Conservation (phyloP, 805 yeast species). For the Ogataea haglerorum region DNA sequence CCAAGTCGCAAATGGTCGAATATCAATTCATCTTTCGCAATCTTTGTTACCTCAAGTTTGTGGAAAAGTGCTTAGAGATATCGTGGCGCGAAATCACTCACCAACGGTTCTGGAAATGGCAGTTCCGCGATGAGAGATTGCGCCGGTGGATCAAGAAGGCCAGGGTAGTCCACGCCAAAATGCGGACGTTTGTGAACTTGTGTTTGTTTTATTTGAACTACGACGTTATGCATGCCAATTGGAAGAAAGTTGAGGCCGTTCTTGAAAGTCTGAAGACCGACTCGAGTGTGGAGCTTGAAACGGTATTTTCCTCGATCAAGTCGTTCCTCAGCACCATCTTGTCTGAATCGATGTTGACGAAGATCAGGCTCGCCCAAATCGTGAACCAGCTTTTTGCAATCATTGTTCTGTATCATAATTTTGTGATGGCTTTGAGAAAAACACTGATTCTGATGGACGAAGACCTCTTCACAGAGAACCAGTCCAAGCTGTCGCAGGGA, state of each 20-base stretch:
- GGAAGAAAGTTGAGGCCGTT: constrained; percentile 37
- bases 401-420: constrained; percentile 46
- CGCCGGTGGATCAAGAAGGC: constrained; percentile 52
- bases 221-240: constrained; percentile 58
- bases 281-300: constrained; percentile 34
- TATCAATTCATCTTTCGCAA: constrained; percentile 80
- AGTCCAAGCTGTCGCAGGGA: constrained; percentile 34
- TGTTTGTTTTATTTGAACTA: constrained; percentile 52
- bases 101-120: constrained; percentile 64
- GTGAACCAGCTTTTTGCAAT: constrained; percentile 45
- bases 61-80: constrained; percentile 55
- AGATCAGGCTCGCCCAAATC: constrained; percentile 47
- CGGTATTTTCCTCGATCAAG: constrained; percentile 45
- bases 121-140: constrained; percentile 40
- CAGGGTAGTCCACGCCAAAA: constrained; percentile 52
- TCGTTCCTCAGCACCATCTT: constrained; percentile 59
- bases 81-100: constrained; percentile 71
- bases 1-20: constrained; percentile 67
- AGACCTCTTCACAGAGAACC: constrained; percentile 41
- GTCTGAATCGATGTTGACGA: constrained; percentile 65
- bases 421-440: constrained; percentile 50
- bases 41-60: constrained; percentile 57
- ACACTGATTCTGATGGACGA: constrained; percentile 48
- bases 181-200: constrained; percentile 55
- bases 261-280: constrained; percentile 24